Conservation (phyloP, 805 yeast species). For the Teunomyces cretensis region DNA sequence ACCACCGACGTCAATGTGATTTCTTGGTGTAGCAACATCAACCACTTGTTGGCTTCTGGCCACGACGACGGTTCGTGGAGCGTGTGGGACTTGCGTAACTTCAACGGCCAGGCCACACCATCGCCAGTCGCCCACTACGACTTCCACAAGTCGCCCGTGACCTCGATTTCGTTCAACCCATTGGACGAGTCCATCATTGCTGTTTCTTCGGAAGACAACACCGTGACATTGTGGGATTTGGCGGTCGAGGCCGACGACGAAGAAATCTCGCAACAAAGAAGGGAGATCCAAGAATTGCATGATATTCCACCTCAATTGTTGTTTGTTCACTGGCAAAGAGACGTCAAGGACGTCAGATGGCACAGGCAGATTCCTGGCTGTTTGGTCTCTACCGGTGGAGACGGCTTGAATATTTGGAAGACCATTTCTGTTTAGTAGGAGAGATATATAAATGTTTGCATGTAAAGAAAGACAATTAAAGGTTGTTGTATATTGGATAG, state of each 20-base stretch:
- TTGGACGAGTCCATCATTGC: constrained; percentile 94
- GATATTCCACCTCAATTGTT: constrained; percentile 94
- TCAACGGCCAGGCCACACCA: constrained; percentile 54
- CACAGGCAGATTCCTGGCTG: constrained; percentile 96
- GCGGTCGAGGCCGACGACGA: constrained; percentile 99
- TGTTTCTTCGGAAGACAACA: constrained; percentile 93
- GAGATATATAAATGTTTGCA: no score
- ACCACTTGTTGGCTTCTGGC: constrained; percentile 88
- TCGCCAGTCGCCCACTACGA: constrained; percentile 92
- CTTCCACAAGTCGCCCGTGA: constrained; percentile 91
- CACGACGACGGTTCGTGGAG: constrained; percentile 98
- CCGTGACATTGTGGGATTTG: constrained; percentile 96
- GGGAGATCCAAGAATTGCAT: constrained; percentile 73
- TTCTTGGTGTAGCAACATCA: constrained; percentile 89
- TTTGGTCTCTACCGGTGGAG: constrained; percentile 90
- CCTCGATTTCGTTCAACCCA: constrained; percentile 93
- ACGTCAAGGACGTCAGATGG: constrained; percentile 98
- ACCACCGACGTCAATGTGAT: constrained; percentile 87
- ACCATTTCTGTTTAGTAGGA: constrained; percentile 77
- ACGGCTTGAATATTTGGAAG: constrained; percentile 94
- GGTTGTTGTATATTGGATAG: no score
- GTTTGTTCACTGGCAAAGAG: constrained; percentile 97
- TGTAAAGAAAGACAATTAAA: no score
- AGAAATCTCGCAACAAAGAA: constrained; percentile 83
- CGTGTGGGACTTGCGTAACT: constrained; percentile 94